A percentile compares a stretch with the other conserved stretches of the same genome.
These are phyloP conservation scores for Trichoderma sp. DNA, from an alignment of 2,329 filamentous ascomycete species.

Conservation along the genomic window DNA sequence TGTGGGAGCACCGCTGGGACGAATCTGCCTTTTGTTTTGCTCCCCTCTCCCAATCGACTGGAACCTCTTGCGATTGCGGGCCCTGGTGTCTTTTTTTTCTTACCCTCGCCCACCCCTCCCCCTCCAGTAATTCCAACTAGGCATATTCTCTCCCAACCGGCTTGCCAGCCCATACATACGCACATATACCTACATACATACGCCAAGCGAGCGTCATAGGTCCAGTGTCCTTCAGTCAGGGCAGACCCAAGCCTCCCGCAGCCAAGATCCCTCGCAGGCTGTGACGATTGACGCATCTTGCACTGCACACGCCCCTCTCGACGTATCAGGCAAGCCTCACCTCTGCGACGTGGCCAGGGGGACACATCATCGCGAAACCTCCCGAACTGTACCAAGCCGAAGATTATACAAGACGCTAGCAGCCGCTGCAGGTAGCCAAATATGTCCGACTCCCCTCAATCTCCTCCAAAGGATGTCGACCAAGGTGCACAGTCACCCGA, in stretches of 20 bases:
- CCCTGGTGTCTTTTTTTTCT: constrained; percentile 9
- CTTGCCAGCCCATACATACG: constrained; percentile 27
- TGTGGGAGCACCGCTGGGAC: constrained; percentile 7
- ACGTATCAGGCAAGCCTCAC: constrained; percentile 53
- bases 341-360: constrained; percentile 63
- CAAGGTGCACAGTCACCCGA: constrained; percentile 89
- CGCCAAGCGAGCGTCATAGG: constrained; percentile 30
- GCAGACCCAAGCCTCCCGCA: constrained; percentile 25
- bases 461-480: constrained; percentile 94
- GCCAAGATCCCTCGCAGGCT: constrained; percentile 36
- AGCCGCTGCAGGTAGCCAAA: constrained; percentile 73
- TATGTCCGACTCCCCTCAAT: constrained; percentile 88
- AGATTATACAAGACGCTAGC: constrained; percentile 62
- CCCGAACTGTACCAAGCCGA: constrained; percentile 58
- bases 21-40: constrained; percentile 9
- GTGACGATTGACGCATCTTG: constrained; percentile 58
- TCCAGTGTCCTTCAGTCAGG: constrained; percentile 27
- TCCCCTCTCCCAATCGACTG: constrained; percentile 20
- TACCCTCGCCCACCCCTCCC: constrained; percentile 22
- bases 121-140: constrained; percentile 13
- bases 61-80: constrained; percentile 16
- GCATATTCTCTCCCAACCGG: constrained; percentile 29
- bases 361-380: constrained; percentile 61
- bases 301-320: constrained; percentile 48
- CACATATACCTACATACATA: constrained; percentile 26